These are phyloP conservation scores for Pythium monospermum DNA, from an alignment of 352 stramenopile species.

Conservation along the genomic window DNA sequence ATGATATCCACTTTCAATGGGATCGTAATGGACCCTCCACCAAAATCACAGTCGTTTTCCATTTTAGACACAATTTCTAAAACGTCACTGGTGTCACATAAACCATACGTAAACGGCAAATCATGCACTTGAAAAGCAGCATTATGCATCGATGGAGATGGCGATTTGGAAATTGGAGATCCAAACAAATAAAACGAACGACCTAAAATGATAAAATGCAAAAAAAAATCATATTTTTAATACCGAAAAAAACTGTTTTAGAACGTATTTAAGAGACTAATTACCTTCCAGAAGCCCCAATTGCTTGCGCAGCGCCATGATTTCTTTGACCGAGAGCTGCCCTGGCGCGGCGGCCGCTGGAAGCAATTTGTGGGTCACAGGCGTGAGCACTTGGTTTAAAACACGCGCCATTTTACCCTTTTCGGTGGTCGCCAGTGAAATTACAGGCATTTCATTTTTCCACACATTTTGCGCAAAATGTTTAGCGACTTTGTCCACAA, in stretches of 20 bases:
- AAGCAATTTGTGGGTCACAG: slow-evolving; percentile 93
- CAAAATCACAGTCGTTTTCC: slow-evolving; percentile 56
- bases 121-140: slow-evolving; percentile 85
- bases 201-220: slow-evolving; percentile 19
- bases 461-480: slow-evolving; percentile 45
- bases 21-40: slow-evolving; percentile 96
- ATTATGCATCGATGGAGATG: slow-evolving; percentile 97
- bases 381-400: slow-evolving; percentile 94
- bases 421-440: slow-evolving; percentile 93
- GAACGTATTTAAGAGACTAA: slow-evolving; percentile 23
- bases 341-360: slow-evolving; percentile 92
- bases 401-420: slow-evolving; percentile 91
- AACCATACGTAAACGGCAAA: slow-evolving; percentile 90
- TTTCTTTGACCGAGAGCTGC: slow-evolving; percentile 93
- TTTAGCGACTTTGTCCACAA: slow-evolving; percentile 65
- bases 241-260: neutral
- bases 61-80: slow-evolving; percentile 41
- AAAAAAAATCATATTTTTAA: neutral
- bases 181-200: slow-evolving; percentile 95
- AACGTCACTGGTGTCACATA: slow-evolving; percentile 65
- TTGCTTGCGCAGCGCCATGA: slow-evolving; percentile 84
- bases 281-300: slow-evolving; percentile 82
- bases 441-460: slow-evolving; percentile 86
- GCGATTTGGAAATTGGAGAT: slow-evolving; percentile 93
- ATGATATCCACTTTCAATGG: slow-evolving; percentile 97